Conservation (phyloP, 2,329 filamentous ascomycete species). For the Aspergillus alliaceus region DNA sequence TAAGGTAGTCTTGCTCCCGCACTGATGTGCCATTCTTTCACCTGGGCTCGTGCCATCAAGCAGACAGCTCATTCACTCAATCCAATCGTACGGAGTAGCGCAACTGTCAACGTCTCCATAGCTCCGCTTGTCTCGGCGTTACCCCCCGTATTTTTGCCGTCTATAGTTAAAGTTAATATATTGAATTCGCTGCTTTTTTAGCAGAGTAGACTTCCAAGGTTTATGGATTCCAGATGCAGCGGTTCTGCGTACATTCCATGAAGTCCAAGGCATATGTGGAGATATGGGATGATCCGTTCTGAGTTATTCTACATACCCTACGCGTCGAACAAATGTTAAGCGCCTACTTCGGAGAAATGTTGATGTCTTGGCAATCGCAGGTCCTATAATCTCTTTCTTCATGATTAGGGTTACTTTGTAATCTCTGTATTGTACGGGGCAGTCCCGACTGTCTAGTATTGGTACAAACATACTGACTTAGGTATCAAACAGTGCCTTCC, state of each 20-base stretch:
- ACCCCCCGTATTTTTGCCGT: not conserved
- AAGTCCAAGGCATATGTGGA: not conserved
- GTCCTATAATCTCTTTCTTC: not conserved
- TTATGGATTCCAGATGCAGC: not conserved
- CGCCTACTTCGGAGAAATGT: not conserved
- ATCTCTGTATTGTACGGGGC: not conserved
- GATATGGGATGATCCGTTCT: not conserved
- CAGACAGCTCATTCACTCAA: not conserved
- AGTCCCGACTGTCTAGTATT: not conserved
- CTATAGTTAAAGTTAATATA: too few species aligned
- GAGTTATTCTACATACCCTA: not conserved
- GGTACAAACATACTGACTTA: not conserved
- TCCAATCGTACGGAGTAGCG: not conserved
- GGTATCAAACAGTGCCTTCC: not conserved
- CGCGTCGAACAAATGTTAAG: not conserved
- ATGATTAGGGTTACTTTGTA: not conserved
- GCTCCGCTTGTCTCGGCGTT: not conserved
- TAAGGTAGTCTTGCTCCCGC: not conserved
- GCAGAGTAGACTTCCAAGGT: not conserved
- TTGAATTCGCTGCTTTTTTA: not conserved
- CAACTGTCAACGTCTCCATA: not conserved
- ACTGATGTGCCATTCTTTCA: not conserved
- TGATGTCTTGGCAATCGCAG: not conserved
- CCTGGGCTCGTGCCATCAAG: not conserved
- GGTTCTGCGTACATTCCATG: not conserved